These are phyloP conservation scores for Priceomyces fermenticarens DNA, from an alignment of 805 yeast genomes.

Conservation along the genomic window DNA sequence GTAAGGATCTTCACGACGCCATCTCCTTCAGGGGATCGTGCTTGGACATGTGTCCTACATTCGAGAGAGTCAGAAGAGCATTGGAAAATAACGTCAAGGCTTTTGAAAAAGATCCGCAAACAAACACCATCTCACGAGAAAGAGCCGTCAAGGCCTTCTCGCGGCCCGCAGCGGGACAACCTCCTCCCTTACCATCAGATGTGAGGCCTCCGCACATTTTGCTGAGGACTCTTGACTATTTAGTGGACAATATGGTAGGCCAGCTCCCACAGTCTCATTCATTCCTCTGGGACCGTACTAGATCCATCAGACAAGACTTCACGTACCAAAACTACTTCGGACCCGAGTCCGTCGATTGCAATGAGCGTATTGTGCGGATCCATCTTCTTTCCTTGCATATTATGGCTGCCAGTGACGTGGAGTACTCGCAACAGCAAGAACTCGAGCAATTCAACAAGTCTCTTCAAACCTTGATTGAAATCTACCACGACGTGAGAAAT, in stretches of 20 bases:
- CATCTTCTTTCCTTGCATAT: conserved; percentile 79
- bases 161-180: conserved; percentile 97
- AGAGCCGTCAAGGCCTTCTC: conserved; percentile 89
- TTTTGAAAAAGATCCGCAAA: conserved; percentile 63
- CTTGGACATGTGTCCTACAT: conserved; percentile 90
- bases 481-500: conserved; percentile 75
- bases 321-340: conserved; percentile 93
- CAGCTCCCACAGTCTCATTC: conserved; percentile 82
- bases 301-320: conserved; percentile 95
- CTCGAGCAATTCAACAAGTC: conserved; percentile 92
- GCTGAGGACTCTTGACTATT: conserved; percentile 62
- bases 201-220: conserved; percentile 89
- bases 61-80: conserved; percentile 84
- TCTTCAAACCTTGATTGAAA: conserved; percentile 80
- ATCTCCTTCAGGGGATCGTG: conserved; percentile 87
- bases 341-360: conserved; percentile 89
- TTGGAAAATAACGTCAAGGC: conserved; percentile 82
- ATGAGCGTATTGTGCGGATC: conserved; percentile 85
- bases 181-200: conserved; percentile 96
- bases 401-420: conserved; percentile 70
- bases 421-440: conserved; percentile 92
- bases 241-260: conserved; percentile 60
- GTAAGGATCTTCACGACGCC: conserved; percentile 85
- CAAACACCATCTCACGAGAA: conserved; percentile 50
- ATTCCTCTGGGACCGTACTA: conserved; percentile 94